A percentile compares a stretch with the other conserved stretches of the same genome.
Conservation (phyloP, 805 yeast genomes). For the Starmerella roubikii region DNA sequence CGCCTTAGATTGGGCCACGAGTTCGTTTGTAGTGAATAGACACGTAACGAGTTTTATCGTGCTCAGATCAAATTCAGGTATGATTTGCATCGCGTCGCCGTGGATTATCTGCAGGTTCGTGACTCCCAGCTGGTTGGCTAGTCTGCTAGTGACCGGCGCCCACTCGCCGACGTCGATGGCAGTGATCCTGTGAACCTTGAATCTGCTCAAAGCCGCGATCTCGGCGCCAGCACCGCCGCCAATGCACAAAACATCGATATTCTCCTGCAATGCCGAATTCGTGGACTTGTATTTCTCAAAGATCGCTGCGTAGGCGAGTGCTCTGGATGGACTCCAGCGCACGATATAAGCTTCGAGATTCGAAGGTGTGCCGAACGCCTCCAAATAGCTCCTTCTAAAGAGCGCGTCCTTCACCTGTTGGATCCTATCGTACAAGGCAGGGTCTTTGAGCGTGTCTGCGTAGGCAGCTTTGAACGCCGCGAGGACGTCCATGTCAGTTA, state of each 20-base stretch:
- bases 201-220: slow-evolving; percentile 37
- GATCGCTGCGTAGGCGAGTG: slow-evolving; percentile 58
- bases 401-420: slow-evolving; percentile 60
- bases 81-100: slow-evolving; percentile 19
- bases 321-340: slow-evolving; percentile 78
- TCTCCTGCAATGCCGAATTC: slow-evolving; percentile 23
- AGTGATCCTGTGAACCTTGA: slow-evolving; percentile 31
- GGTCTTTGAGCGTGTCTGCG: slow-evolving; percentile 17
- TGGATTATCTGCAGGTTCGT: slow-evolving; percentile 28
- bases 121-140: slow-evolving; percentile 30
- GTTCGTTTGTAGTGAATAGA: slow-evolving; percentile 76
- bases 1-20: slow-evolving; percentile 54
- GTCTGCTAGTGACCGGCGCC: slow-evolving; percentile 35
- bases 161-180: slow-evolving; percentile 73
- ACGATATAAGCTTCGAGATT: slow-evolving; percentile 66
- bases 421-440: slow-evolving; percentile 31
- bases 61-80: slow-evolving; percentile 4
- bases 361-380: slow-evolving; percentile 51
- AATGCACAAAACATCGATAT: slow-evolving; percentile 40
- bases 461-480: slow-evolving; percentile 22
- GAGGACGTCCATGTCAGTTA: slow-evolving; percentile 16
- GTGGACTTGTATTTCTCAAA: slow-evolving; percentile 37
- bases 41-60: slow-evolving; percentile 39
- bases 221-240: slow-evolving; percentile 94
- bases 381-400: slow-evolving; percentile 52